Percentiles rank a stretch among this genome's conserved stretches.
Conservation (phyloP, 306 rosid species). For the Vachellia collinsii region DNA sequence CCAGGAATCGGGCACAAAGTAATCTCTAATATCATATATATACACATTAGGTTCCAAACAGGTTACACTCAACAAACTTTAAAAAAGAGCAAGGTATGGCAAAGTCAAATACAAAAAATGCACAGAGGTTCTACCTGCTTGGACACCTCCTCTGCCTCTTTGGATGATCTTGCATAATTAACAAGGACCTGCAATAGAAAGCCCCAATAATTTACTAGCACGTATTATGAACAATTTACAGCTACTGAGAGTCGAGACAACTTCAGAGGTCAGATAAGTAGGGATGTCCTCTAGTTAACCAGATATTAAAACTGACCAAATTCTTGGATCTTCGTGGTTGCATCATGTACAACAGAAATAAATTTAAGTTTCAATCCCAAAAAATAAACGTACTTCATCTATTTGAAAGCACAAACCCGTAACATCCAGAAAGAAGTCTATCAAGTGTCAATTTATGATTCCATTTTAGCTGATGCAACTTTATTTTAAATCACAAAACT, state of each 20-base stretch:
- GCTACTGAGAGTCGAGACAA: not conserved
- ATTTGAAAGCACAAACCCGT: not conserved
- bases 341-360: slow-evolving; percentile 12
- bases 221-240: not conserved
- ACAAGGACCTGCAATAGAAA: slow-evolving; percentile 69
- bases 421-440: slow-evolving; percentile 9
- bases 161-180: slow-evolving; percentile 90
- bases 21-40: slow-evolving; percentile 10
- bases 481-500: not conserved
- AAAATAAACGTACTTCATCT: not conserved
- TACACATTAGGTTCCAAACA: not conserved
- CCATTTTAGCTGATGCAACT: slow-evolving; percentile 7
- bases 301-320: not conserved
- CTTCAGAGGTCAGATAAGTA: not conserved
- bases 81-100: not conserved
- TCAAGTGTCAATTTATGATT: not conserved
- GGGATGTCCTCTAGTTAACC: not conserved
- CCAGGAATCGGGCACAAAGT: slow-evolving; percentile 3
- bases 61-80: not conserved
- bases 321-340: not conserved
- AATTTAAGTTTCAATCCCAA: not conserved
- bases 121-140: slow-evolving; percentile 63
- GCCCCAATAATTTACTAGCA: slow-evolving; percentile 21
- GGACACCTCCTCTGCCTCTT: slow-evolving; percentile 93
- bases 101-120: not conserved